Conservation (phyloP, 805 yeast species). For the Yarrowia sp. region DNA sequence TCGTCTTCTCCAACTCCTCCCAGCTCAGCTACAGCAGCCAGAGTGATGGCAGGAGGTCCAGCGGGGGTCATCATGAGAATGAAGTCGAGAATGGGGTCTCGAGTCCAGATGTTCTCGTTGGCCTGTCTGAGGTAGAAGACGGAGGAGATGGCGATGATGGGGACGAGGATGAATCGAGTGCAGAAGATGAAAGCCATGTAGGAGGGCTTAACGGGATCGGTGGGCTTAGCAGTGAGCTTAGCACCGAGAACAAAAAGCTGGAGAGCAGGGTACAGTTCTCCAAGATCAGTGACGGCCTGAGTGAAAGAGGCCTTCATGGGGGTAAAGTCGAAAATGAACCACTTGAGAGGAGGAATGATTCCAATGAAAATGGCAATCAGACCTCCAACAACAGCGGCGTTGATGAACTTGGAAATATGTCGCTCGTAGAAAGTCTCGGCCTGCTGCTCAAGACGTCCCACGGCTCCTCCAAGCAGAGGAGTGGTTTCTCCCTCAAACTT, state of each 20-base stretch:
- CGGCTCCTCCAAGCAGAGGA: constrained; percentile 11
- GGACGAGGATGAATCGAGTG: constrained; percentile 28
- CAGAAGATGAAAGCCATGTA: constrained; percentile 26
- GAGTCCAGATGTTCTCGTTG: constrained; percentile 29
- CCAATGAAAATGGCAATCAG: constrained; percentile 31
- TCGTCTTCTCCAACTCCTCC: constrained; percentile 31
- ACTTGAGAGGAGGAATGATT: constrained; percentile 31
- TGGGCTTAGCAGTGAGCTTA: constrained; percentile 29
- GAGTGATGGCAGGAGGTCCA: constrained; percentile 33
- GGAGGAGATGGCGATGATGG: constrained; percentile 28
- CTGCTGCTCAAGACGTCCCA: neutral
- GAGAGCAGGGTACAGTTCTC: constrained; percentile 33
- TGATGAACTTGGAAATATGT: constrained; percentile 26
- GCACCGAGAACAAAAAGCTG: constrained; percentile 32
- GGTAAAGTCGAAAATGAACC: constrained; percentile 29
- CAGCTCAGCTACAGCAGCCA: constrained; percentile 33
- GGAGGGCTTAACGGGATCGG: constrained; percentile 26
- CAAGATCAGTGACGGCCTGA: constrained; percentile 29
- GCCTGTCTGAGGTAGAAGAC: constrained; percentile 28
- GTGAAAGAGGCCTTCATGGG: constrained; percentile 30
- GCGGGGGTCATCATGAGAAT: constrained; percentile 31
- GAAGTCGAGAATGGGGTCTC: constrained; percentile 31
- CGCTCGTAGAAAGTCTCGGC: constrained; percentile 6
- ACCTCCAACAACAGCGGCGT: constrained; percentile 31
- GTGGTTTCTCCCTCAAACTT: constrained; percentile 16